Evolutionary conservation across 495 filamentous ascomycete species (phyloP), one percentile per base, ranked within the genome.

Genomic region (Saxophila tyrrhenica): DNA sequence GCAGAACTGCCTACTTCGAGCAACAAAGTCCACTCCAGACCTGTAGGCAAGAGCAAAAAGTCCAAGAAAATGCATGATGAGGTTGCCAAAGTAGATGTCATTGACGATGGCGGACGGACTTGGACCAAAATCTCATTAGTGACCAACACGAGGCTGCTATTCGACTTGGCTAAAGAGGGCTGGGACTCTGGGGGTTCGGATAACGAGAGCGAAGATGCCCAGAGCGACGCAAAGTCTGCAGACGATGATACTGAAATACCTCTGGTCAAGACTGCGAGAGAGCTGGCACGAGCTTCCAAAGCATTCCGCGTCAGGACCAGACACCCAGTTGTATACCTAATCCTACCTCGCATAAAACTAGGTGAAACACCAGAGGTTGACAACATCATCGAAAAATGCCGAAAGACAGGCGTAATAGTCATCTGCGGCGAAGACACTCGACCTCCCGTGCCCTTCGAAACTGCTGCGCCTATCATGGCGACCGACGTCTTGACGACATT

Each of bases 331-430:
- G 66, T 86, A 29, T 75, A 74, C 1, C 67, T 88, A 55, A 72
- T 87, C 32, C 66, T 86, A 16, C 77, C 83, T 0, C 77, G 78
- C 29, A 71, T 87, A 21, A 62, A 65, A 42, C 67, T 73, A 32
- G 73, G 74, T 5, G 64, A 69, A 50, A 65, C 69, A 49, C 64
- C 67, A 57, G 78, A 81, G 48, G 75, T 87, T 57, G 74, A 79
- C 57, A 64, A 65, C 58, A 62, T 85, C n/a, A 25, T 48, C 64
- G 73, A 46, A 67, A 73, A 52, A 76, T 87, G 50, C 53, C 68
- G 77, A 46, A 67, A 72, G 35, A 76, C 79, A 56, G 81, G 81
- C 25, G 70, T 79, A 19, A 67, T 62, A 25, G 69, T 87, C 5
- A 66, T 75, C 41, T 57, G 65, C 59, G 51, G 42, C 24, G 54